Evolutionary conservation across 441 rosid species (phyloP).

Genomic region (Hura crepitans): DNA sequence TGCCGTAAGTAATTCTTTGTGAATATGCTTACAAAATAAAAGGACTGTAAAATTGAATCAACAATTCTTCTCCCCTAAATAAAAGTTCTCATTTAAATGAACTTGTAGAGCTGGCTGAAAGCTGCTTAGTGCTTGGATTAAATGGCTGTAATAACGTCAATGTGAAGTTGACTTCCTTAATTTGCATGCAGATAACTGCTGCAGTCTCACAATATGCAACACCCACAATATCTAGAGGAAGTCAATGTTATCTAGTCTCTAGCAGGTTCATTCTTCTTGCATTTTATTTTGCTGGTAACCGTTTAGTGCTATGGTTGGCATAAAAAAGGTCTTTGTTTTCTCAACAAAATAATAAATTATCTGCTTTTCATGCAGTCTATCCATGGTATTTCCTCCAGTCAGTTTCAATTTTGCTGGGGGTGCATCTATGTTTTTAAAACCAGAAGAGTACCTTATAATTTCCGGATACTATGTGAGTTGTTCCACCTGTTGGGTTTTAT

Average conservation of each 20-base stretch:
- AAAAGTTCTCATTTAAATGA: not conserved
- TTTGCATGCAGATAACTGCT: conserved; percentile 49
- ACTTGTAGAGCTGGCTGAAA: not conserved
- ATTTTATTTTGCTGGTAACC: not conserved
- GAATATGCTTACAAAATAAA: conserved; percentile 1
- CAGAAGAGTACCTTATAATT: conserved; percentile 73
- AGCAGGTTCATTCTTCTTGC: conserved; percentile 44
- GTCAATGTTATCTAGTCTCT: conserved; percentile 73
- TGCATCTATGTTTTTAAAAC: conserved; percentile 65
- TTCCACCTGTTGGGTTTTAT: conserved; percentile 16
- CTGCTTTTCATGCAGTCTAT: conserved; percentile 43
- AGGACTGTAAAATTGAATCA: not conserved
- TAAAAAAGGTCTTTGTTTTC: not conserved
- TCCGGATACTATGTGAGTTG: conserved; percentile 62
- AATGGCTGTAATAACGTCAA: not conserved
- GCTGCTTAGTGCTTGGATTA: conserved; percentile 7
- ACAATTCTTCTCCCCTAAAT: not conserved
- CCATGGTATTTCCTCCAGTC: conserved; percentile 66
- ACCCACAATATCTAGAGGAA: conserved; percentile 56
- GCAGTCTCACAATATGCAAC: conserved; percentile 57
- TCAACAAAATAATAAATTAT: conserved; percentile 17
- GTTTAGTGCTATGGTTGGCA: conserved; percentile 4
- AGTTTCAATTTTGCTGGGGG: conserved; percentile 83
- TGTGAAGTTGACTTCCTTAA: conserved; percentile 16
- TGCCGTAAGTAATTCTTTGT: conserved; percentile 55